Base-by-base conservation (phyloP, 2,329 filamentous ascomycete genomes). In the Elsinoe australis region DNA sequence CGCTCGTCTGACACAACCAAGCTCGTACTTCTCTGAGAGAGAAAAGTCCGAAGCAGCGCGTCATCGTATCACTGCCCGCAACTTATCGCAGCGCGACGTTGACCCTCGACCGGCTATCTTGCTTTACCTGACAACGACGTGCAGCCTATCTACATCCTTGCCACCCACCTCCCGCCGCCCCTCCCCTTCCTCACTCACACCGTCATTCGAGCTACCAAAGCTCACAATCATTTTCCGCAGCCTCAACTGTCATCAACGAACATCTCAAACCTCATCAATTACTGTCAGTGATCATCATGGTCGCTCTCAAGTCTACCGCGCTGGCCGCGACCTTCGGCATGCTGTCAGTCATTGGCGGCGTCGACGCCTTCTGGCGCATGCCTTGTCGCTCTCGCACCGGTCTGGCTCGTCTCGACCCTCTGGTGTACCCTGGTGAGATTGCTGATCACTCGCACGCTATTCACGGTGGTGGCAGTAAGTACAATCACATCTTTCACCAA, bases 341-440 rank as follows among this genome's bases (percentile, higher is more conserved):
- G 33, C 54, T 63, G 41, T 52, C 59, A 31, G 56, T 60, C 31
- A 58, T 57, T 15, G 54, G 58, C 54, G 53, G 52, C 52, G 61
- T 52, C 26, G 54, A 59, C 56, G 88, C 84, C 51, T 95, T 95
- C 67, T 95, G 86, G 86, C 86, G 88, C 62, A 85, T 95, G 76
- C 83, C 87, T 58, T 95, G 87, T 66, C 83, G 78, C 56, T 81
- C 80, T 49, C 75, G 76, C 38, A 72, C 80, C 55, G 85, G 80
- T 53, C 64, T 86, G 50, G 83, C 79, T 42, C 78, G 86, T 50
- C 71, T 94, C 32, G 87, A 95, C 61, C 50, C 52, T 24, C 47
- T 95, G 49, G 73, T 92, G 49, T 73, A 78, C 51, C 75, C 75
- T 2, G 81, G 79, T 42, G 57, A 59, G 15, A 53, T 79, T 26